Conservation (phyloP, 163 green algal species). For the Chlorella variabilis region DNA sequence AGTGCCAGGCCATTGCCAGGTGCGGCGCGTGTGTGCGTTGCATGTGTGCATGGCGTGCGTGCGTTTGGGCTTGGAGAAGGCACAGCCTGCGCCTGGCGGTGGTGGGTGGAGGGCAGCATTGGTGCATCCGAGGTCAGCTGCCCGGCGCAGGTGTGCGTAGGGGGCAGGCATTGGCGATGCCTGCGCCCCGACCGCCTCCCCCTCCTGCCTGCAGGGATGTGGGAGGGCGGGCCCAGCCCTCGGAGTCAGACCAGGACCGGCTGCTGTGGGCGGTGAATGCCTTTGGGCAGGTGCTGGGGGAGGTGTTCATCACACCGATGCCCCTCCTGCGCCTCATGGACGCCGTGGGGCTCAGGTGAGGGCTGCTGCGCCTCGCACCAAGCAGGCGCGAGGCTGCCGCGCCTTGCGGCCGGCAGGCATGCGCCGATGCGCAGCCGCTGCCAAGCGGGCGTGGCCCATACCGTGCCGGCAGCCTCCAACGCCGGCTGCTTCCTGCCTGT, state of each 20-base stretch:
- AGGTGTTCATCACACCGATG: conserved; percentile 74
- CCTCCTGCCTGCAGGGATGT: conserved; percentile 46
- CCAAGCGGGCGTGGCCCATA: not conserved
- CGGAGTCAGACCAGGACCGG: conserved; percentile 34
- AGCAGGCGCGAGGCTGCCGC: too few relatives aligned
- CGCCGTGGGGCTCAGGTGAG: conserved; percentile 42
- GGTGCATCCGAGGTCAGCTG: too few relatives aligned
- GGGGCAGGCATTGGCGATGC: too few relatives aligned
- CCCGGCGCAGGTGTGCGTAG: too few relatives aligned
- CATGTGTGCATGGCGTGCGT: too few relatives aligned
- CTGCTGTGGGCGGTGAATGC: conserved; percentile 71
- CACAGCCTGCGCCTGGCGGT: too few relatives aligned
- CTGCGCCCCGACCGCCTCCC: not conserved
- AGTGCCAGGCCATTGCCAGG: conserved; percentile 29
- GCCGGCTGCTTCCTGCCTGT: not conserved
- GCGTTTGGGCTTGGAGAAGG: too few relatives aligned
- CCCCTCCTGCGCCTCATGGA: conserved; percentile 63
- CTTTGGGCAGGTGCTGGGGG: conserved; percentile 53
- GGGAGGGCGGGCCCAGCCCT: conserved; percentile 12
- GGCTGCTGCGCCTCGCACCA: too few relatives aligned
- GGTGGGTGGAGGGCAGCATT: too few relatives aligned
- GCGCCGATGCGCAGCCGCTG: too few relatives aligned
- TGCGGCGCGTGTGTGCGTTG: not conserved
- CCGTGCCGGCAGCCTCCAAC: not conserved
- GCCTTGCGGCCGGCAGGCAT: too few relatives aligned